Percentiles rank a stretch among this genome's conserved stretches.
phyloP scores from a whole-genome alignment of 75 land plant species.

The Pinus albicaulis region DNA sequence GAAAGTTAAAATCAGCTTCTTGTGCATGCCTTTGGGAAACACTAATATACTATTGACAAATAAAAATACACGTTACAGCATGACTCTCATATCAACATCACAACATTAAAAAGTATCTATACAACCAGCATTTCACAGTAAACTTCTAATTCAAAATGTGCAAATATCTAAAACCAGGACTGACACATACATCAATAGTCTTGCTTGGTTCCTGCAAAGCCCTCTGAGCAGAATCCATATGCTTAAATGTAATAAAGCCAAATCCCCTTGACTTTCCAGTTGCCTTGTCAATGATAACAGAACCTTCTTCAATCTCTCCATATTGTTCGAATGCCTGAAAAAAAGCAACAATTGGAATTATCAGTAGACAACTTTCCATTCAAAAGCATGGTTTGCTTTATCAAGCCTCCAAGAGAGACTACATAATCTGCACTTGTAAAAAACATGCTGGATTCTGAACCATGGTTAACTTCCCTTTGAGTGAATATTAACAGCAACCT shows the following conservation, averaged over 20 bases:
- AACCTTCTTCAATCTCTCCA: conserved; percentile 65
- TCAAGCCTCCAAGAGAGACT: not conserved
- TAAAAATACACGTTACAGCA: too few species aligned
- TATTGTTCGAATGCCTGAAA: conserved; percentile 51
- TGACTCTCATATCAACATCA: too few species aligned
- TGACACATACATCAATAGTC: conserved; percentile 65
- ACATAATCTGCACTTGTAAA: not conserved
- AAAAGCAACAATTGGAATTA: too few species aligned
- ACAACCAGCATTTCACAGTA: not conserved
- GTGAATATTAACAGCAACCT: not conserved
- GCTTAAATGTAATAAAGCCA: conserved; percentile 52
- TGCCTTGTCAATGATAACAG: conserved; percentile 41
- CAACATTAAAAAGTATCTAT: not conserved
- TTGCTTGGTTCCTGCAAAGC: conserved; percentile 65
- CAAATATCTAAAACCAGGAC: not conserved
- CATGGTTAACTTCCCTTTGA: not conserved
- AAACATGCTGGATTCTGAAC: not conserved
- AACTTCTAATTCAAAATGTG: not conserved
- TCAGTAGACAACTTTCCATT: not conserved
- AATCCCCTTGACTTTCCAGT: conserved; percentile 65
- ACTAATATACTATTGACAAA: too few species aligned
- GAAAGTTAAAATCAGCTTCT: too few species aligned
- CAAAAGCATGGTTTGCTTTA: not conserved
- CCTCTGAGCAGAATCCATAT: conserved; percentile 30
- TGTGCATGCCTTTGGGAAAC: too few species aligned